Base-by-base conservation (phyloP, 75 land plant species). In the Sequoia sempervirens region DNA sequence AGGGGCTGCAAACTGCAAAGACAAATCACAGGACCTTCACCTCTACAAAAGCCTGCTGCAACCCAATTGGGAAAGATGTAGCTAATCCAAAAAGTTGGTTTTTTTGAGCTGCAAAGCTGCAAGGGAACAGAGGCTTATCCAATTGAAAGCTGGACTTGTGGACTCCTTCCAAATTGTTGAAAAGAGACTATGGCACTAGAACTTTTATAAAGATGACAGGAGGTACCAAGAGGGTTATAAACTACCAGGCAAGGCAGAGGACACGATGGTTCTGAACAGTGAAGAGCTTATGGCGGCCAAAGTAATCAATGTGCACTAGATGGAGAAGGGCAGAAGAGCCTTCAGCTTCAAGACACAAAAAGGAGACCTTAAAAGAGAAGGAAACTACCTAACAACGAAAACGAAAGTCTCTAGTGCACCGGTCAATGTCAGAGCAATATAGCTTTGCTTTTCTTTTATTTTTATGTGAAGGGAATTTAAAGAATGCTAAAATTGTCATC, bases 291-390 rank as follows among this genome's bases (percentile, higher is more conserved):
- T 13, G 75, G 18, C 4, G 20, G 11, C 46, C 10, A 20, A 75
- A 41, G 79, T 18, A 75, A 75, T 38, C 1, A 26, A 23, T 75
- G 45, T 8, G 79, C 79, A 75, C 46, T 75, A 41, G 18, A 40
- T 40, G 37, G 79, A 43, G 40, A 78, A 76, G 52, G 80, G 80
- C 80, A 43, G 80, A 78, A 78, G 10, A 30, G 30, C 32, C 80
- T 78, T 28, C 28, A 37, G 26, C 38, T 38, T 40, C 9, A 23
- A 18, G 20, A 23, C 26, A 20, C 66, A 43, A 18, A 7, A 9
- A 26, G n/a, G 50, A 45, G 80, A 8, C n/a, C 80, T 78, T 78
- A 78, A 23, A 78, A 43, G 30, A 43, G 13, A 75, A 70, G 73
- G 12, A 28, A 70, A 70, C 36, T 50, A 50, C 53, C 15, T 43